Evolutionary conservation across 1,284 basidiomycete species (phyloP).

Genomic region (Boletus sp.): DNA sequence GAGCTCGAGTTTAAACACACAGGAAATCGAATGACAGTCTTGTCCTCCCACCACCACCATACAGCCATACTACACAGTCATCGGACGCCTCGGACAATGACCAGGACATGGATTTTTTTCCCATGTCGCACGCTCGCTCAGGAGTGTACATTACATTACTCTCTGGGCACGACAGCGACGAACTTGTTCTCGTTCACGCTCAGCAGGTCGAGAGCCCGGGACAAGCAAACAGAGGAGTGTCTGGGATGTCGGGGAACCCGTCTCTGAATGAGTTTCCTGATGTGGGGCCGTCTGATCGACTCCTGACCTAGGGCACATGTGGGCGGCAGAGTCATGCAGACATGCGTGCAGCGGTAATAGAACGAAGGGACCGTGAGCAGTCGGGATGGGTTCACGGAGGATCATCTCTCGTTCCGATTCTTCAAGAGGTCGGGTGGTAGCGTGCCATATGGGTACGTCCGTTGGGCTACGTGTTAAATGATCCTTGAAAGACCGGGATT

Average conservation of each 20-base stretch:
- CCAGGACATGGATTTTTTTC: slow-evolving; percentile 25
- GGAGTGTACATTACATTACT: slow-evolving; percentile 32
- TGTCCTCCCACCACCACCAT: too few relatives aligned
- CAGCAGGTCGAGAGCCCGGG: slow-evolving; percentile 73
- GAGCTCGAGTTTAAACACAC: slow-evolving; percentile 32
- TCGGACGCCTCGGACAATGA: slow-evolving; percentile 26
- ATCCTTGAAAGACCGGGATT: slow-evolving; percentile 36
- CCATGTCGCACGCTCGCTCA: slow-evolving; percentile 36
- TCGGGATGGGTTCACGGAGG: slow-evolving; percentile 29
- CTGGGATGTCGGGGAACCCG: slow-evolving; percentile 56
- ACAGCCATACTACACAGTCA: slow-evolving; percentile 22
- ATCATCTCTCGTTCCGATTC: slow-evolving; percentile 40
- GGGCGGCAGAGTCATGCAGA: slow-evolving; percentile 68
- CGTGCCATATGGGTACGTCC: slow-evolving; percentile 36
- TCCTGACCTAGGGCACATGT: slow-evolving; percentile 40
- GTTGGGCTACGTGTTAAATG: slow-evolving; percentile 24
- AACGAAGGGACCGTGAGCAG: slow-evolving; percentile 56
- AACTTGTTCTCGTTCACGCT: slow-evolving; percentile 71
- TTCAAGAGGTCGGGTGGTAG: slow-evolving; percentile 32
- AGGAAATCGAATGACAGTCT: slow-evolving; percentile 22
- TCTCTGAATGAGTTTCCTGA: slow-evolving; percentile 49
- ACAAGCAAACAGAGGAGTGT: slow-evolving; percentile 86
- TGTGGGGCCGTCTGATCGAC: slow-evolving; percentile 45
- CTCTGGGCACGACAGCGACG: slow-evolving; percentile 42
- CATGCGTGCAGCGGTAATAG: slow-evolving; percentile 68